Conservation (phyloP, 2,329 filamentous ascomycete species). For the Hirsutella rhossiliensis region DNA sequence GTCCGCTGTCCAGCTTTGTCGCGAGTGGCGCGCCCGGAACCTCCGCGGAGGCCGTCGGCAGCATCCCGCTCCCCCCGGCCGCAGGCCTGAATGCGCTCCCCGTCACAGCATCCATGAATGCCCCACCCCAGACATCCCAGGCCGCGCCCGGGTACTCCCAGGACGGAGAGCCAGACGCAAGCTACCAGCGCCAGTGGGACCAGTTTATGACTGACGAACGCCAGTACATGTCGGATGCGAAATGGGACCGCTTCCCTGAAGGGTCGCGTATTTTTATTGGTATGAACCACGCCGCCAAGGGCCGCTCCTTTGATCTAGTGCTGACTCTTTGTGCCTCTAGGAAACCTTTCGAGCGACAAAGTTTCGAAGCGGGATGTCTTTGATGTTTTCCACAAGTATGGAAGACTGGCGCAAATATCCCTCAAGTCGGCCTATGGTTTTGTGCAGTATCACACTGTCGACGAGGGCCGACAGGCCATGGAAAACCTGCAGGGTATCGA, state of each 20-base stretch:
- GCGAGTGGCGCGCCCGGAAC: slow-evolving; percentile 18
- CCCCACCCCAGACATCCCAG: slow-evolving; percentile 18
- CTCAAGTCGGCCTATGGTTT: slow-evolving; percentile 97
- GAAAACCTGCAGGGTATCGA: slow-evolving; percentile 67
- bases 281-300: slow-evolving; percentile 27
- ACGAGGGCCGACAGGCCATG: slow-evolving; percentile 64
- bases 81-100: slow-evolving; percentile 7
- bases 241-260: slow-evolving; percentile 70
- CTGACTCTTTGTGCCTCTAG: slow-evolving; percentile 27
- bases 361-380: slow-evolving; percentile 92
- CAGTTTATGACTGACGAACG: slow-evolving; percentile 62
- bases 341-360: slow-evolving; percentile 84
- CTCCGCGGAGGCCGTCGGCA: slow-evolving; percentile 17
- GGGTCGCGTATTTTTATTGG: slow-evolving; percentile 73
- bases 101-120: slow-evolving; percentile 17
- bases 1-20: slow-evolving; percentile 21
- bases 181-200: slow-evolving; percentile 58
- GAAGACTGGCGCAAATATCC: slow-evolving; percentile 83
- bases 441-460: slow-evolving; percentile 75
- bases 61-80: slow-evolving; percentile 16
- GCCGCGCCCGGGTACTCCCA: slow-evolving; percentile 12
- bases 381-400: slow-evolving; percentile 76
- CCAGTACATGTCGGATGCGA: slow-evolving; percentile 62
- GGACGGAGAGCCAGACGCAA: slow-evolving; percentile 22
- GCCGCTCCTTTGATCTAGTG: slow-evolving; percentile 7